These are phyloP conservation scores for Trypanosoma vivax DNA, from an alignment of 208 protist species.

Conservation along the genomic window DNA sequence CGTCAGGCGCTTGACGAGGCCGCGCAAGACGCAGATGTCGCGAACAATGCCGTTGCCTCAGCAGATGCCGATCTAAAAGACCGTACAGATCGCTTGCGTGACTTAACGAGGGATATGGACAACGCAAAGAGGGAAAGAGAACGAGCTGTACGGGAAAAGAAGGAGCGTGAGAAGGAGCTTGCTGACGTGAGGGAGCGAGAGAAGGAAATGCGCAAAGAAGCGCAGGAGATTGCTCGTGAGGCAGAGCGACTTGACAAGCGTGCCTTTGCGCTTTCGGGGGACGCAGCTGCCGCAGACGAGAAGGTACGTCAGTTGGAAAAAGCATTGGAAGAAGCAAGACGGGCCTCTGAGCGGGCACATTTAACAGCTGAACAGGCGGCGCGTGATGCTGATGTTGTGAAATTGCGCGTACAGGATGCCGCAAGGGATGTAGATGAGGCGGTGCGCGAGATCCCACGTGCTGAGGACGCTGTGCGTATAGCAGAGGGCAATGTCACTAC, in stretches of 20 bases:
- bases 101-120: slow-evolving; percentile 77
- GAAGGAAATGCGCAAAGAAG: slow-evolving; percentile 60
- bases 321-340: slow-evolving; percentile 77
- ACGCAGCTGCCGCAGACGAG: slow-evolving; percentile 72
- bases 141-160: slow-evolving; percentile 64
- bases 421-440: slow-evolving; percentile 61
- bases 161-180: slow-evolving; percentile 77
- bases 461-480: slow-evolving; percentile 67
- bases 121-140: slow-evolving; percentile 72
- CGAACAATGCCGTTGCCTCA: slow-evolving; percentile 42
- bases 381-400: slow-evolving; percentile 57
- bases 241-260: slow-evolving; percentile 73
- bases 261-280: slow-evolving; percentile 40
- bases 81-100: slow-evolving; percentile 71
- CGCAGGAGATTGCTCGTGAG: slow-evolving; percentile 70
- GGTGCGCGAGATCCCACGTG: slow-evolving; percentile 60
- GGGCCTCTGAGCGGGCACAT: slow-evolving; percentile 65
- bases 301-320: slow-evolving; percentile 83
- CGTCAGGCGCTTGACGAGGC: slow-evolving; percentile 43
- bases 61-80: slow-evolving; percentile 78
- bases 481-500: slow-evolving; percentile 63
- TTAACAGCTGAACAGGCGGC: slow-evolving; percentile 58
- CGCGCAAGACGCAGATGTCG: slow-evolving; percentile 51
- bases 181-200: slow-evolving; percentile 58
- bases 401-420: slow-evolving; percentile 57